Evolutionary conservation across 208 protist species (phyloP), one percentile per base, ranked within the genome.

Genomic region (Acanthamoeba lenticulata): DNA sequence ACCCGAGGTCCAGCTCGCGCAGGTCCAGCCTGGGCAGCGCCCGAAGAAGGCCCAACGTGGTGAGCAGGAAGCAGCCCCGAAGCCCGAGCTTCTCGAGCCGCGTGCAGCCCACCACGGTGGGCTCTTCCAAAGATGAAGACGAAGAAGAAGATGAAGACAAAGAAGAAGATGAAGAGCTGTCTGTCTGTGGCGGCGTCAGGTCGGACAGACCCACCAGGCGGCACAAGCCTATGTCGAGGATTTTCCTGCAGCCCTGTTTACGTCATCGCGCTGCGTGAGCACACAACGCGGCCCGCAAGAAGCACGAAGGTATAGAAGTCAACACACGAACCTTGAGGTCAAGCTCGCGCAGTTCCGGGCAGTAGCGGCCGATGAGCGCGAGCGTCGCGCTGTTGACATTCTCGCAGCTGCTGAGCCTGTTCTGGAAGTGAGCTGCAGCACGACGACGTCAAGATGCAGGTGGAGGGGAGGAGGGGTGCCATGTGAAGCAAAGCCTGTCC

Each of bases 21-120:
- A 86, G 77, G 19, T 86, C 36, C 13, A 79, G 67, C 44, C 49
- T 44, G 0, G 44, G 24, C 7, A 86, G 29, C 15, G 44, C 77
- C 9, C 77, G 5, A 13, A 86, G 44, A 4, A 86, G n/a, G 13
- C 44, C 77, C 15, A 5, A 5, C 1, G 40, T 1, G 24, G 44
- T 57, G 44, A 86, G 44, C 34, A 86, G 77, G 45, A 34, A 86
- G 57, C 77, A 86, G 0, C 77, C 77, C 7, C 77, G 77, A 1
- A 86, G 77, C 38, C 49, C 77, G 7, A 86, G 77, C 34, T 86
- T 86, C n/a, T 47, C 44, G 29, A 86, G 77, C 36, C 44, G 21
- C 21, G 42, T 86, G 77, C 77, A 86, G 0, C 77, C 77, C 7
- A 11, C 7, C 7, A 42, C 44, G 29, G 1, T 34, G 24, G 36